phyloP scores from a whole-genome alignment of 2,329 filamentous ascomycete genomes.

The Colletotrichum higginsianum region DNA sequence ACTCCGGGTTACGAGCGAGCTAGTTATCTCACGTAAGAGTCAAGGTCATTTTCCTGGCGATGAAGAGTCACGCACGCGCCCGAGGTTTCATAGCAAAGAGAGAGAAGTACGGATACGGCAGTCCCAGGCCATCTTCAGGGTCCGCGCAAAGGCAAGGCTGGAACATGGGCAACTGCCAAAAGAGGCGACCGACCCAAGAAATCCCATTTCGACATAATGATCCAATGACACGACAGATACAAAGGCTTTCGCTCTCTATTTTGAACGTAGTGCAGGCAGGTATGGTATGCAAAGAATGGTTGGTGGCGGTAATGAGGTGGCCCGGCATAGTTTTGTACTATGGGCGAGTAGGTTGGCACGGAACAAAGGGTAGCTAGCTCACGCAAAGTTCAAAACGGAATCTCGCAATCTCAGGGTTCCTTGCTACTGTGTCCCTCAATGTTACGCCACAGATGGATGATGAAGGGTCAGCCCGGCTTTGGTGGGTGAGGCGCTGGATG shows the following conservation, averaged over 20 bases:
- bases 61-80: slow-evolving; percentile 4
- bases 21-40: background rate
- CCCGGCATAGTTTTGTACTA: background rate
- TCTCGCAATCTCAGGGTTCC: slow-evolving; percentile 27
- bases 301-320: background rate
- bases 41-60: background rate
- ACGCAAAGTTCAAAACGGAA: slow-evolving; percentile 12
- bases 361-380: slow-evolving; percentile 9
- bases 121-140: slow-evolving; percentile 6
- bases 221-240: slow-evolving; percentile 13
- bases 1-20: slow-evolving; percentile 8
- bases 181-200: background rate
- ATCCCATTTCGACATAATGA: slow-evolving; percentile 21
- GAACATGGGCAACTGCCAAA: slow-evolving; percentile 31
- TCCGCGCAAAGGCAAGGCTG: slow-evolving; percentile 18
- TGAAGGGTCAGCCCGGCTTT: slow-evolving; percentile 24
- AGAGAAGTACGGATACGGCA: background rate
- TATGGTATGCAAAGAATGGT: slow-evolving; percentile 1
- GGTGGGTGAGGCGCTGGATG: slow-evolving; percentile 26
- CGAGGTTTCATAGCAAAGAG: background rate
- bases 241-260: slow-evolving; percentile 7
- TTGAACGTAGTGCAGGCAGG: slow-evolving; percentile 12
- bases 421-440: slow-evolving; percentile 18
- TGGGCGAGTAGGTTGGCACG: background rate
- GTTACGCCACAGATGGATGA: slow-evolving; percentile 33